A percentile compares a stretch with the other conserved stretches of the same genome.
Evolutionary conservation across 2,329 filamentous ascomycete genomes (phyloP).

Genomic region (Fusarium sp.): DNA sequence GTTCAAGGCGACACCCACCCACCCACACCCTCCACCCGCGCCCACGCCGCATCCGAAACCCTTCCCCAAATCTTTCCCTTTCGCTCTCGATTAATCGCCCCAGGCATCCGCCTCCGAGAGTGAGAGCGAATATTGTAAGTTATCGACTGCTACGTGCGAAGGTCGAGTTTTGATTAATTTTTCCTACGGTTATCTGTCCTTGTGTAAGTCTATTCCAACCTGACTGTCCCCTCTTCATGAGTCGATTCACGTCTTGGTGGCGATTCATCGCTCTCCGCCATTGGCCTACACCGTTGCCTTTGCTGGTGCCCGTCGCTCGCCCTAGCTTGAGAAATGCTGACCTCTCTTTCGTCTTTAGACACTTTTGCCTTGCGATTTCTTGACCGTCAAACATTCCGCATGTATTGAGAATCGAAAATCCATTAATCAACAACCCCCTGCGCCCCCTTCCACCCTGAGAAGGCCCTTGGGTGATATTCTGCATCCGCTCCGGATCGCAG

Average conservation of each 20-base stretch:
- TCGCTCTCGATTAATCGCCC: conserved; percentile 27
- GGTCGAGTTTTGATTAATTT: conserved; percentile 19
- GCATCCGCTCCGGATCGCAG: conserved; percentile 36
- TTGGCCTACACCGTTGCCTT: conserved; percentile 34
- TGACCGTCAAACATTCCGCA: conserved; percentile 36
- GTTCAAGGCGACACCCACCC: conserved; percentile 8
- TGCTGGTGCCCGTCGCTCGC: conserved; percentile 17
- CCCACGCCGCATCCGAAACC: conserved; percentile 37
- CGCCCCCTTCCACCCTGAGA: conserved; percentile 27
- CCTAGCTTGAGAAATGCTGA: conserved; percentile 32
- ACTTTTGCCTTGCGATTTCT: conserved; percentile 36
- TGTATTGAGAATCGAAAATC: conserved; percentile 45
- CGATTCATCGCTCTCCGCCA: conserved; percentile 48
- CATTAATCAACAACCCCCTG: conserved; percentile 34
- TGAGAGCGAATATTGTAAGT: conserved; percentile 25
- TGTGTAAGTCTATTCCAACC: conserved; percentile 34
- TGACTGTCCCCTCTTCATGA: conserved; percentile 20
- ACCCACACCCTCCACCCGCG: conserved; percentile 33
- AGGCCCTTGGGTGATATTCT: conserved; percentile 28
- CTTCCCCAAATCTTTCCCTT: conserved; percentile 37
- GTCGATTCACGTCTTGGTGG: conserved; percentile 40
- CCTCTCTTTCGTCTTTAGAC: conserved; percentile 25
- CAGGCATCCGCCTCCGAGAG: conserved; percentile 23
- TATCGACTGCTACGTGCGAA: conserved; percentile 18
- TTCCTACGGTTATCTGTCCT: conserved; percentile 26